A percentile compares a stretch with the other conserved stretches of the same genome.
Conservation (phyloP, 1,284 basidiomycete genomes). For the Pseudozyma flocculosa region DNA sequence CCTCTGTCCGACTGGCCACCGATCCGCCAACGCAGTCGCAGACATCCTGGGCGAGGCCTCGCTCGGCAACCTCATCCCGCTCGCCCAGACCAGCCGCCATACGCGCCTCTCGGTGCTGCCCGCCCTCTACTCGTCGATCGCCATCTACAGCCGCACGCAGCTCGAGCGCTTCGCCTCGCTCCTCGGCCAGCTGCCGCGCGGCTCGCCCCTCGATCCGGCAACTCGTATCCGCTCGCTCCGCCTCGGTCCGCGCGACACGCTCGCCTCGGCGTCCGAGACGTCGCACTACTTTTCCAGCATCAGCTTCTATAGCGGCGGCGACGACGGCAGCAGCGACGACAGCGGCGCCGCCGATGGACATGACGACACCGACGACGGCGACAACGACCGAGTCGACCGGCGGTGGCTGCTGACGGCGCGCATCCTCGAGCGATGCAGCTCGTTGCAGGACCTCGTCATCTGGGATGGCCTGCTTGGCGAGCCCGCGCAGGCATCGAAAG, state of each 20-base stretch:
- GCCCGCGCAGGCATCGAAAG: background rate
- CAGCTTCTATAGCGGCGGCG: background rate
- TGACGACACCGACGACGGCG: background rate
- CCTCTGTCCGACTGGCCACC: no score
- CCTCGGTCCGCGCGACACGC: background rate
- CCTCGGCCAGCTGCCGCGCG: background rate
- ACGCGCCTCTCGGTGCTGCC: no score
- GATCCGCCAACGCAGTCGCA: background rate
- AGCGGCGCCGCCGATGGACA: no score
- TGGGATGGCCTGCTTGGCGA: background rate
- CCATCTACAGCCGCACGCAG: background rate
- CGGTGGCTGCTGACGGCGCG: background rate
- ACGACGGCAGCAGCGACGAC: no score
- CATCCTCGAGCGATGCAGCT: background rate
- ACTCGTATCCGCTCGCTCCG: background rate
- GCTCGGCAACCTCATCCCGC: no score
- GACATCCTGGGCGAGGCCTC: background rate
- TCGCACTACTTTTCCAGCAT: background rate
- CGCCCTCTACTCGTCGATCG: background rate
- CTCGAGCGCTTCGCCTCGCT: background rate
- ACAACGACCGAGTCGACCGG: background rate
- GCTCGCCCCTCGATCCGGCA: background rate
- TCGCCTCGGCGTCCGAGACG: background rate
- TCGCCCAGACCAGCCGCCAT: no score
- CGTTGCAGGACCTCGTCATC: background rate